A percentile compares a stretch with the other conserved stretches of the same genome.
Conservation (phyloP, 169 alveolate species). For the Perkinsus marinus region DNA sequence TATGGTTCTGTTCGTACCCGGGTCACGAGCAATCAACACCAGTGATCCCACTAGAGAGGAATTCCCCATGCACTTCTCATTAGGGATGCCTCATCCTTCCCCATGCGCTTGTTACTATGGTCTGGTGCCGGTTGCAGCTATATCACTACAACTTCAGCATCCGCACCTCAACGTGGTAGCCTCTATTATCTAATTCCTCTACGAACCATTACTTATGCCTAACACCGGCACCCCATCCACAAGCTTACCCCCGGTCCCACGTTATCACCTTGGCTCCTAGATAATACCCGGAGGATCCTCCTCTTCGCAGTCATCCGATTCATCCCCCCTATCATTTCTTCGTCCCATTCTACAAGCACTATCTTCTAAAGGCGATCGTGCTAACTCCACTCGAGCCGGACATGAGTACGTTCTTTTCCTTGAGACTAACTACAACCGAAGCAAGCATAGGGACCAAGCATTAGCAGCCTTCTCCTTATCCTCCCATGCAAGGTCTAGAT, state of each 20-base stretch:
- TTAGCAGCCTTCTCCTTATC: constrained; percentile 1
- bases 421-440: constrained; percentile 54
- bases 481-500: not conserved
- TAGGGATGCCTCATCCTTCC: not conserved
- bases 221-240: not conserved
- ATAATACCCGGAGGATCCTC: constrained; percentile 56
- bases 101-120: not conserved
- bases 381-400: constrained; percentile 48
- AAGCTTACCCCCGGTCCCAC: not conserved
- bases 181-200: constrained; percentile 50
- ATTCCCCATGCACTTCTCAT: constrained; percentile 6
- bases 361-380: constrained; percentile 65
- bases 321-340: not conserved
- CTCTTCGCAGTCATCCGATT: constrained; percentile 59
- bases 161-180: constrained; percentile 46
- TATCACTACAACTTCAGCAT: constrained; percentile 7
- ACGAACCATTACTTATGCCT: constrained; percentile 36
- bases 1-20: not conserved
- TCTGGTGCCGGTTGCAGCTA: not conserved
- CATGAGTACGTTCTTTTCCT: constrained; percentile 56
- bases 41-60: not conserved
- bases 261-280: constrained; percentile 56
- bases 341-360: not conserved
- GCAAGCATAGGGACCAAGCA: constrained; percentile 64
- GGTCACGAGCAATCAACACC: not conserved